Evolutionary conservation across 2,329 filamentous ascomycete genomes (phyloP).

Genomic region (Alternaria metachromatica): DNA sequence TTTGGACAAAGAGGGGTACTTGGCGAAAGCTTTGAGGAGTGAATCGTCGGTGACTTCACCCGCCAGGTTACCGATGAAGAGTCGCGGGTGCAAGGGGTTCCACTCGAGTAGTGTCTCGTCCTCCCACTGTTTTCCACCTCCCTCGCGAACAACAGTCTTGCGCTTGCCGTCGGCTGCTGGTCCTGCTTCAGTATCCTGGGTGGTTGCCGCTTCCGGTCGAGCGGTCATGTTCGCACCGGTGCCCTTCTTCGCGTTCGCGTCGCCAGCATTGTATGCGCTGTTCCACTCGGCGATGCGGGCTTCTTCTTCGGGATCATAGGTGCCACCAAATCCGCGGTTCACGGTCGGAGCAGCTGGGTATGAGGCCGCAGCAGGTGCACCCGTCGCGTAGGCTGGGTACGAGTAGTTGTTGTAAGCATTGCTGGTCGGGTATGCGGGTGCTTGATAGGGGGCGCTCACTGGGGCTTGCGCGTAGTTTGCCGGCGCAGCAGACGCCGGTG

Average conservation of each 20-base stretch:
- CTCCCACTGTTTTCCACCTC: slow-evolving; percentile 91
- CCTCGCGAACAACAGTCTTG: slow-evolving; percentile 86
- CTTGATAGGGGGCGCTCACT: slow-evolving; percentile 52
- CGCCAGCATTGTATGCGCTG: slow-evolving; percentile 79
- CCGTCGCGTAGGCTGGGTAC: slow-evolving; percentile 70
- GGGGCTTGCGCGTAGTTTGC: slow-evolving; percentile 47
- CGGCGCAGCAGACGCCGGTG: slow-evolving; percentile 56
- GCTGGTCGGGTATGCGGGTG: slow-evolving; percentile 49
- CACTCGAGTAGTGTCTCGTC: slow-evolving; percentile 90
- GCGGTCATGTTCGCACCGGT: slow-evolving; percentile 52
- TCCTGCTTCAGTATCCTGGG: slow-evolving; percentile 56
- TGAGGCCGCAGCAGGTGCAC: slow-evolving; percentile 30
- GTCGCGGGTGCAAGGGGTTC: slow-evolving; percentile 91
- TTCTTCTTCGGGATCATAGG: slow-evolving; percentile 78
- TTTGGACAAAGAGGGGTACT: slow-evolving; percentile 88
- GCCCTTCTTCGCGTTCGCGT: slow-evolving; percentile 52
- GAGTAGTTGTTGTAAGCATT: slow-evolving; percentile 68
- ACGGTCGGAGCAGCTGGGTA: slow-evolving; percentile 28
- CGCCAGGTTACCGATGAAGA: slow-evolving; percentile 96
- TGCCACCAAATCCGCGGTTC: slow-evolving; percentile 44
- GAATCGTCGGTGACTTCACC: slow-evolving; percentile 98
- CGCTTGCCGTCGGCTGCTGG: slow-evolving; percentile 66
- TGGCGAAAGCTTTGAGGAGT: slow-evolving; percentile 88
- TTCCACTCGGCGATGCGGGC: slow-evolving; percentile 96
- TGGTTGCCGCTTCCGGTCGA: slow-evolving; percentile 37